Evolutionary conservation across 257 asterid species (phyloP), one percentile per base, ranked within the genome.

Genomic region (Salvia hispanica): DNA sequence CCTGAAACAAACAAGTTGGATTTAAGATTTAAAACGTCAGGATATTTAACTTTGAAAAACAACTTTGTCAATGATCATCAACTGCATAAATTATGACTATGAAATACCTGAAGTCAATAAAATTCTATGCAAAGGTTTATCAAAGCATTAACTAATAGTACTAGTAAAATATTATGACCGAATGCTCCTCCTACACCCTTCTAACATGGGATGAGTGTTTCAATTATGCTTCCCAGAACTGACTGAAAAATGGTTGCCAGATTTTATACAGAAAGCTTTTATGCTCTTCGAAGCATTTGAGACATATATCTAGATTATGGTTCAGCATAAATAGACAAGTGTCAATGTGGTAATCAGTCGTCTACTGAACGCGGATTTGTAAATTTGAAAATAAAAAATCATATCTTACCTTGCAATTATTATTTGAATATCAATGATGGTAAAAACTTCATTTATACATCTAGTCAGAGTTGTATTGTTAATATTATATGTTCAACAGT

Each of bases 1-100:
- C 72, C 99, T 93, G 59, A 74, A 79, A 33, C 34, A 42, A 10
- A 42, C 34, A 40, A 58, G 31, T 43, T 21, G 16, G 5, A 62
- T 37, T 58, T 58, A 66, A 70, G 12, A 12, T 58, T 62, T 53
- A 12, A 60, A 45, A 69, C 52, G 73, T 50, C 16, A 4, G 42
- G 43, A 62, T 33, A 40, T 9, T 9, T 8, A 63, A 66, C 33
- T n/a, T 9, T 50, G 3, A 4, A 8, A 54, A 34, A 16, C 0
- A 25, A 55, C 33, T 58, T 40, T 46, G 9, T 4, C 9, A 16
- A 56, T 7, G 50, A 34, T 21, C 50, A 52, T 48, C 7, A 55
- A 61, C 42, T 12, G 37, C 73, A 63, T 45, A 7, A 40, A 63
- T 55, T 40, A 52, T 48, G 60, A 7, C 7, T 16, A 43, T 31